These are phyloP conservation scores for Basipetospora chlamydospora DNA, from an alignment of 2,329 filamentous ascomycete species.

Conservation along the genomic window DNA sequence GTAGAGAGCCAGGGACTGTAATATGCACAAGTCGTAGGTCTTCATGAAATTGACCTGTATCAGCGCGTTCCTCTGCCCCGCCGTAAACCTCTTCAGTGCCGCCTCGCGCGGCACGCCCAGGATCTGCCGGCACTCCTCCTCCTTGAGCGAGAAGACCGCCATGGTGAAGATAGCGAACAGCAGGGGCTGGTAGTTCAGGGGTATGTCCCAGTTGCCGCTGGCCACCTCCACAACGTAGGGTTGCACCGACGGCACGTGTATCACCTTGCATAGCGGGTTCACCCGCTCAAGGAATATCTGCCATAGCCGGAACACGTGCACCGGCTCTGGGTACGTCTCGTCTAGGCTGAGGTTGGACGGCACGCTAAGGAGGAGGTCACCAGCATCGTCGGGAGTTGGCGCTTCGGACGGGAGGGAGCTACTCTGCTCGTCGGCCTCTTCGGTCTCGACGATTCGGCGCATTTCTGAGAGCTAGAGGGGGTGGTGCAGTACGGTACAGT, in stretches of 20 bases:
- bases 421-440: conserved; percentile 32
- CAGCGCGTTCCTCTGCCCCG: conserved; percentile 34
- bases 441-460: conserved; percentile 40
- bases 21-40: conserved; percentile 39
- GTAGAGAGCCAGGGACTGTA: conserved; percentile 46
- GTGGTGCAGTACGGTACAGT: background rate
- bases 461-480: conserved; percentile 36
- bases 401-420: conserved; percentile 33
- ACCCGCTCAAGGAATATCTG: conserved; percentile 60
- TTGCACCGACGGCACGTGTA: conserved; percentile 58
- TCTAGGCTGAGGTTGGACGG: conserved; percentile 23
- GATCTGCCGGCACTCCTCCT: conserved; percentile 38
- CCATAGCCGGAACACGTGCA: conserved; percentile 59
- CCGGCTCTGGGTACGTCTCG: conserved; percentile 47
- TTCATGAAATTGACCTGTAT: conserved; percentile 41
- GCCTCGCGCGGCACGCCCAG: conserved; percentile 34
- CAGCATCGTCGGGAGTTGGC: conserved; percentile 35
- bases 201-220: conserved; percentile 37
- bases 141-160: conserved; percentile 38
- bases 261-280: conserved; percentile 57
- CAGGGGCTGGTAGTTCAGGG: conserved; percentile 44
- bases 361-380: conserved; percentile 33
- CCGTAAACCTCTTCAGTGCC: conserved; percentile 35
- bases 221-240: conserved; percentile 49
- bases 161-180: conserved; percentile 53